phyloP scores from a whole-genome alignment of 306 rosid species.

The Cucumis melo region DNA sequence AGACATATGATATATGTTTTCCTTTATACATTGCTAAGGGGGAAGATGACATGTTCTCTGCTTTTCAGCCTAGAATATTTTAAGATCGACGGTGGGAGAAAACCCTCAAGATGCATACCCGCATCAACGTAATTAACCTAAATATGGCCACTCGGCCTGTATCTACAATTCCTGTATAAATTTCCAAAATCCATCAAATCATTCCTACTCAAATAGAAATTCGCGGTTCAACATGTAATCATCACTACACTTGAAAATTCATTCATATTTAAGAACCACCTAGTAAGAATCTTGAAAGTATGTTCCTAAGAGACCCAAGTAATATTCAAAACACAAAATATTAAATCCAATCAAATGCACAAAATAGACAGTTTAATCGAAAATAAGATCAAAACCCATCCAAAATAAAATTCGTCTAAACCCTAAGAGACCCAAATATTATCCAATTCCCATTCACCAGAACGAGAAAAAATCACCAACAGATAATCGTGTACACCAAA shows the following conservation, averaged over 20 bases:
- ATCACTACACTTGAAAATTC: neutral
- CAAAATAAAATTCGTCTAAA: neutral
- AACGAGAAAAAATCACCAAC: neutral
- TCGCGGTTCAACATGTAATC: neutral
- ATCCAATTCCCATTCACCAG: neutral
- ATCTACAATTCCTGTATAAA: neutral
- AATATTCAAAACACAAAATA: no score
- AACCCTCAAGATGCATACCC: neutral
- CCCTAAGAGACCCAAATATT: neutral
- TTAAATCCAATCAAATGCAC: neutral
- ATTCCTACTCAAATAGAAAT: neutral
- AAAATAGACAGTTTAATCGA: neutral
- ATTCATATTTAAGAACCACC: neutral
- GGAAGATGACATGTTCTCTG: neutral
- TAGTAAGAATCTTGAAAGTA: neutral
- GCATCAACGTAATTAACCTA: neutral
- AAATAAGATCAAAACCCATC: neutral
- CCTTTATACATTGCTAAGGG: neutral
- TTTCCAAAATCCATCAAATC: neutral
- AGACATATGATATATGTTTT: neutral
- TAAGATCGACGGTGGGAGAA: neutral
- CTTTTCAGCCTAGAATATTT: neutral
- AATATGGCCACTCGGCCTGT: neutral
- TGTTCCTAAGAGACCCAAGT: neutral
- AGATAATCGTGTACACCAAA: neutral